phyloP scores from a whole-genome alignment of 2,329 filamentous ascomycete genomes.

The Trichophyton benhamiae region DNA sequence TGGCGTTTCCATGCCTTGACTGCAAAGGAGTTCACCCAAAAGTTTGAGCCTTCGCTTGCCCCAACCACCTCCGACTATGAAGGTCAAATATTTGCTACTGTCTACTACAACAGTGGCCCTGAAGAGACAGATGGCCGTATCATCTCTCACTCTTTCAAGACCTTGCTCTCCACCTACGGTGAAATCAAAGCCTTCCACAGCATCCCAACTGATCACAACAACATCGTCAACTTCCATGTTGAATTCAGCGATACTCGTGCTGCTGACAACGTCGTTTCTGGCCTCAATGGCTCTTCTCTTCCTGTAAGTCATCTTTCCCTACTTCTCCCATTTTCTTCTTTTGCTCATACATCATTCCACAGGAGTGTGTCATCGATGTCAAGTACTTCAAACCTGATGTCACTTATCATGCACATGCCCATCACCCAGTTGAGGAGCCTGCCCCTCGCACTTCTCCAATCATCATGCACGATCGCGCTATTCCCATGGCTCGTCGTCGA shows the following conservation, averaged over 20 bases:
- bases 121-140: conserved; percentile 18
- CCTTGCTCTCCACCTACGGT: conserved; percentile 27
- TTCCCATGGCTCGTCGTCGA: conserved; percentile 12
- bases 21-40: conserved; percentile 35
- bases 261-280: conserved; percentile 25
- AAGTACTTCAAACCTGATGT: conserved; percentile 23
- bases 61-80: conserved; percentile 36
- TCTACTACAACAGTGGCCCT: conserved; percentile 28
- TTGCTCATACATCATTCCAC: background rate
- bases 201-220: conserved; percentile 19
- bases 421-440: conserved; percentile 12
- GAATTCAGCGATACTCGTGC: conserved; percentile 31
- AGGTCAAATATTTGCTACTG: conserved; percentile 44
- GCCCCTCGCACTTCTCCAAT: conserved; percentile 13
- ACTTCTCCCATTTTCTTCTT: background rate
- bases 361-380: conserved; percentile 24
- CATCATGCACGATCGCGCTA: conserved; percentile 9
- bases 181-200: conserved; percentile 26
- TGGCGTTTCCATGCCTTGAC: conserved; percentile 40
- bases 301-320: conserved; percentile 20
- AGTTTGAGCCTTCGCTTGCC: conserved; percentile 20
- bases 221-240: conserved; percentile 26
- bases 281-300: conserved; percentile 26
- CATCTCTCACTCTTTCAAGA: conserved; percentile 39
- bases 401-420: conserved; percentile 11